A percentile compares a stretch with the other conserved stretches of the same genome.
Conservation (phyloP, 345 rosid genomes). For the Hirschfeldia incana region DNA sequence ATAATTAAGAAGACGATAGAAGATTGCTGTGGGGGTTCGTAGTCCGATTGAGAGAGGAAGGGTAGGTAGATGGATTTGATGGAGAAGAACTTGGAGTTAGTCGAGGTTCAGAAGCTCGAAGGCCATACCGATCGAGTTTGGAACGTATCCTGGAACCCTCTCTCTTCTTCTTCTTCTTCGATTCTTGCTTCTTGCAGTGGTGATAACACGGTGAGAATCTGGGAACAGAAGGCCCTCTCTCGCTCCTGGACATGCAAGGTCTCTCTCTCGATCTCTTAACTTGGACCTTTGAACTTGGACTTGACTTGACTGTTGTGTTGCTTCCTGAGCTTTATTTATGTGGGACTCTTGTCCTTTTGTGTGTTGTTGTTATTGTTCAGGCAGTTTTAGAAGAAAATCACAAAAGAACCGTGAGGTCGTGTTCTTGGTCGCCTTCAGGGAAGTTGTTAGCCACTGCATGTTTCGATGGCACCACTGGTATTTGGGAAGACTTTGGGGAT, state of each 20-base stretch:
- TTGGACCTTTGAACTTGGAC: no score
- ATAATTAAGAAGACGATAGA: no score
- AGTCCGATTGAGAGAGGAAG: background rate
- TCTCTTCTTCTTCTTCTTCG: slow-evolving; percentile 32
- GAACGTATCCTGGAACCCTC: slow-evolving; percentile 90
- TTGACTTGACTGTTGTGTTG: background rate
- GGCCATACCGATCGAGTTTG: slow-evolving; percentile 94
- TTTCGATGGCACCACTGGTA: slow-evolving; percentile 88
- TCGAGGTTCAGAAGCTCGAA: slow-evolving; percentile 67
- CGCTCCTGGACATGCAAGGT: slow-evolving; percentile 87
- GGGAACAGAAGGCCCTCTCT: slow-evolving; percentile 68
- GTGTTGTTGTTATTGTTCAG: slow-evolving; percentile 48
- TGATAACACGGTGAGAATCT: slow-evolving; percentile 86
- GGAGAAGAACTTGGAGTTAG: slow-evolving; percentile 52
- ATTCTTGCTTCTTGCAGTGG: slow-evolving; percentile 89
- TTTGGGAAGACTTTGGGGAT: slow-evolving; percentile 81
- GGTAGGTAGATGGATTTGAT: slow-evolving; percentile 47
- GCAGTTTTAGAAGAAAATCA: slow-evolving; percentile 88
- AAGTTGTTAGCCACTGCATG: slow-evolving; percentile 78
- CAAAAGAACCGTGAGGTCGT: slow-evolving; percentile 81
- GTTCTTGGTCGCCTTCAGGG: slow-evolving; percentile 92
- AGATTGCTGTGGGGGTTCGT: no score
- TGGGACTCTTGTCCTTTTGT: slow-evolving; percentile 9
- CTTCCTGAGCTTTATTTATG: background rate
- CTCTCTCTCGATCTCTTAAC: background rate